Percentiles rank a stretch among this genome's conserved stretches.
These are phyloP conservation scores for Kalmusia sp. DNA, from an alignment of 2,329 filamentous ascomycete genomes.

Conservation along the genomic window DNA sequence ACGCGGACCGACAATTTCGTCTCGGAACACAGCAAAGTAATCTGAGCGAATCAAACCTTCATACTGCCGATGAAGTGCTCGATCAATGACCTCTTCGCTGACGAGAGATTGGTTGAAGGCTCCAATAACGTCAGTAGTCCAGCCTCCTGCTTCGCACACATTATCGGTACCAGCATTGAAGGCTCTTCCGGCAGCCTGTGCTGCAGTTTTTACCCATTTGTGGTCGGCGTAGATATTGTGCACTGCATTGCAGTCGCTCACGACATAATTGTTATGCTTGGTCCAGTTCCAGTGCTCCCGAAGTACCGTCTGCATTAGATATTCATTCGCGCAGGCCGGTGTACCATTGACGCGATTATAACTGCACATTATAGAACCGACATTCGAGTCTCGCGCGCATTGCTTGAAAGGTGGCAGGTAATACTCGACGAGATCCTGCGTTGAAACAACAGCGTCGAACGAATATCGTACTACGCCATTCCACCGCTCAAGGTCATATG, in stretches of 20 bases:
- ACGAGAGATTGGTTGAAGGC: slow-evolving; percentile 34
- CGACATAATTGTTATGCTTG: slow-evolving; percentile 67
- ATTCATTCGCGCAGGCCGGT: slow-evolving; percentile 68
- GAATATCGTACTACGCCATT: slow-evolving; percentile 48
- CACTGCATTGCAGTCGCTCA: slow-evolving; percentile 71
- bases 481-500: slow-evolving; percentile 38
- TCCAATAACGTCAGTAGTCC: slow-evolving; percentile 29
- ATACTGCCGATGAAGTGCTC: slow-evolving; percentile 61
- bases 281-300: slow-evolving; percentile 72
- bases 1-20: background rate
- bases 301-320: slow-evolving; percentile 68
- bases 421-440: slow-evolving; percentile 72
- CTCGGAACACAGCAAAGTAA: slow-evolving; percentile 53
- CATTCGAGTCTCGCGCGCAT: slow-evolving; percentile 53
- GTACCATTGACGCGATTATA: slow-evolving; percentile 71
- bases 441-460: slow-evolving; percentile 63
- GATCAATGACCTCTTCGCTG: slow-evolving; percentile 56
- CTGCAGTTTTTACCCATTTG: slow-evolving; percentile 46
- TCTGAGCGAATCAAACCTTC: slow-evolving; percentile 62
- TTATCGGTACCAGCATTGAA: slow-evolving; percentile 62
- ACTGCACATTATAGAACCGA: slow-evolving; percentile 61
- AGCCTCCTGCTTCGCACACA: slow-evolving; percentile 56
- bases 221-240: slow-evolving; percentile 64
- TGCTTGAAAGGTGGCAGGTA: slow-evolving; percentile 70
- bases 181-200: slow-evolving; percentile 54